phyloP scores from a whole-genome alignment of 495 filamentous ascomycete species.

The Oleoguttula mirabilis region DNA sequence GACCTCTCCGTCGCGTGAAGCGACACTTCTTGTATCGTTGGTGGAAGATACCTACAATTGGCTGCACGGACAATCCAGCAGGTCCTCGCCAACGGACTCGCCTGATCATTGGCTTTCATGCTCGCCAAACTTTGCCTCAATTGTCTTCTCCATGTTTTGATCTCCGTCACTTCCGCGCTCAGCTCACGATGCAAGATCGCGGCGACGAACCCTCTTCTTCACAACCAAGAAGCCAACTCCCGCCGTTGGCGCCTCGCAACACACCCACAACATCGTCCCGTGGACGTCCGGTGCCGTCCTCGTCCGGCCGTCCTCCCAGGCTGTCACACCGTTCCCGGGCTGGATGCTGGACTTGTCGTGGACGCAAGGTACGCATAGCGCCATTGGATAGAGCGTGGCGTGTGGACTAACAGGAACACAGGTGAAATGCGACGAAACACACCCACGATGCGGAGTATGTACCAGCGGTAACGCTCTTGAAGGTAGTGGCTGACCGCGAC shows the following conservation, averaged over 20 bases:
- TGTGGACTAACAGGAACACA: too few species aligned
- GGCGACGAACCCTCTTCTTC: not conserved
- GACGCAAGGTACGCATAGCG: conserved; percentile 19
- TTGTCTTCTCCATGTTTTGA: not conserved
- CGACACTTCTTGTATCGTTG: too few species aligned
- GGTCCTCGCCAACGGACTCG: not conserved
- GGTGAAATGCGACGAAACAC: conserved; percentile 22
- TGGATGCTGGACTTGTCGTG: conserved; percentile 21
- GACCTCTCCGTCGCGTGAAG: too few species aligned
- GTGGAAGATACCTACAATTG: too few species aligned
- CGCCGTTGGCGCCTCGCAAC: conserved; percentile 11
- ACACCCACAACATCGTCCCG: not conserved
- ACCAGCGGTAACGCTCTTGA: too few species aligned
- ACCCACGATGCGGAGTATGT: conserved; percentile 17
- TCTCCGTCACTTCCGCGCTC: not conserved
- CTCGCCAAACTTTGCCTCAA: conserved; percentile 10
- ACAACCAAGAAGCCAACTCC: not conserved
- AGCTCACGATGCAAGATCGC: conserved; percentile 12
- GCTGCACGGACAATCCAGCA: too few species aligned
- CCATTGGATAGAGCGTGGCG: too few species aligned
- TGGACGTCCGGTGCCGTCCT: not conserved
- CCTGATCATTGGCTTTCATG: conserved; percentile 4
- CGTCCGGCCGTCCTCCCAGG: conserved; percentile 7
- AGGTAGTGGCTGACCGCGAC: not conserved
- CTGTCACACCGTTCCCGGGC: conserved; percentile 19